Evolutionary conservation across 2,329 filamentous ascomycete species (phyloP).

Genomic region (Fusarium brachygibbosum): DNA sequence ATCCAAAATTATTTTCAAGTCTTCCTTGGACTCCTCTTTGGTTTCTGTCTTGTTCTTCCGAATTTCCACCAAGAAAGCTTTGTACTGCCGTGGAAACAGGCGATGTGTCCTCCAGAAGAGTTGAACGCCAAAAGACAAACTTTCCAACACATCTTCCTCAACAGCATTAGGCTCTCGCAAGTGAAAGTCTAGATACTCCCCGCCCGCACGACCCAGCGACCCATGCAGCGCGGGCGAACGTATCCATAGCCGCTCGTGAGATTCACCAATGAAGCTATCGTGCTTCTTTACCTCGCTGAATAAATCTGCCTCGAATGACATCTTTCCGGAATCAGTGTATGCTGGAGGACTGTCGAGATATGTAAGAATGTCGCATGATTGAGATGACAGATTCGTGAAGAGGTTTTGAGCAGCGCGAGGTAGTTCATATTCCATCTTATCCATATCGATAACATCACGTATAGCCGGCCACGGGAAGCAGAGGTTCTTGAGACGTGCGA

Average conservation of each 20-base stretch:
- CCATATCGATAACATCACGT: constrained; percentile 30
- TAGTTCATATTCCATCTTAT: constrained; percentile 13
- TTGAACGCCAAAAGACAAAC: constrained; percentile 15
- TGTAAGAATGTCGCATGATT: constrained; percentile 27
- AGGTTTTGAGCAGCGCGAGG: constrained; percentile 30
- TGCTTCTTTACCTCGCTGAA: constrained; percentile 29
- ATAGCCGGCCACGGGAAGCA: constrained; percentile 38
- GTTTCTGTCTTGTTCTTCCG: background rate
- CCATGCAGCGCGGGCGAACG: constrained; percentile 21
- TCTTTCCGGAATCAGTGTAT: constrained; percentile 5
- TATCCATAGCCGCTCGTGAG: constrained; percentile 27
- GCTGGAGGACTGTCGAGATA: constrained; percentile 30
- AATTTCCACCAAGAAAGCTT: constrained; percentile 6
- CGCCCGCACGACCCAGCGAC: constrained; percentile 6
- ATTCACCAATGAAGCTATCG: constrained; percentile 12
- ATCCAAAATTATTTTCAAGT: constrained; percentile 6
- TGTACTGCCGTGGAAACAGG: constrained; percentile 22
- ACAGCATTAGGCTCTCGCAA: constrained; percentile 1
- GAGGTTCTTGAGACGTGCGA: constrained; percentile 13
- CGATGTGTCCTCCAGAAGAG: constrained; percentile 28
- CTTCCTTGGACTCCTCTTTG: background rate
- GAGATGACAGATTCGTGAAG: constrained; percentile 24
- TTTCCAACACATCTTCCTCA: background rate
- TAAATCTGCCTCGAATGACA: constrained; percentile 8
- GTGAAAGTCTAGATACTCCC: constrained; percentile 25